Percentiles rank a stretch among this genome's conserved stretches.
Evolutionary conservation across 2,329 filamentous ascomycete species (phyloP).

Genomic region (Cadophora luteo-olivacea): DNA sequence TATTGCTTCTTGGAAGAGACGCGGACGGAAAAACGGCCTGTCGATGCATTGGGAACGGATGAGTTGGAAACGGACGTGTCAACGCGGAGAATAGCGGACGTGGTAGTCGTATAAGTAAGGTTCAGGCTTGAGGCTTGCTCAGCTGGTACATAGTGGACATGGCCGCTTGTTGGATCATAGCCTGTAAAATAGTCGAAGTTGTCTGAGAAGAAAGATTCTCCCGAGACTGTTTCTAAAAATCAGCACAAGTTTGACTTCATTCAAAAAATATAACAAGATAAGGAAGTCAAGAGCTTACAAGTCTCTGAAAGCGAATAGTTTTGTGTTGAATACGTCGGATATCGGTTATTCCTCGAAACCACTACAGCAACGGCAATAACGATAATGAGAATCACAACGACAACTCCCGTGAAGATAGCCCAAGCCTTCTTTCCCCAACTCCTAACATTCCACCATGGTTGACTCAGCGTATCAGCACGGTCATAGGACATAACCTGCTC

Average conservation of each 20-base stretch:
- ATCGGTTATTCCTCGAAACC: slow-evolving; percentile 47
- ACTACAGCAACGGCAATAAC: slow-evolving; percentile 53
- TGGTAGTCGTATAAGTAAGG: slow-evolving; percentile 63
- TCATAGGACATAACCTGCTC: slow-evolving; percentile 27
- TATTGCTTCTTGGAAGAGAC: slow-evolving; percentile 63
- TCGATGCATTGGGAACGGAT: slow-evolving; percentile 61
- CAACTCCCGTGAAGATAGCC: slow-evolving; percentile 49
- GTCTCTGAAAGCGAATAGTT: slow-evolving; percentile 50
- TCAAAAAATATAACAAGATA: not conserved
- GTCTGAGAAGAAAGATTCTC: slow-evolving; percentile 50
- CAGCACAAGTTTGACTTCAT: slow-evolving; percentile 18
- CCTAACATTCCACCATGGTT: slow-evolving; percentile 53
- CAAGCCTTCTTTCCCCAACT: slow-evolving; percentile 61
- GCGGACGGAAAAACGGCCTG: slow-evolving; percentile 51
- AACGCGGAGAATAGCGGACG: slow-evolving; percentile 63
- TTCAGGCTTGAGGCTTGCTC: slow-evolving; percentile 52
- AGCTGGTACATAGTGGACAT: slow-evolving; percentile 52
- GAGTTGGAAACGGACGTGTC: slow-evolving; percentile 62
- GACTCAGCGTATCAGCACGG: slow-evolving; percentile 27
- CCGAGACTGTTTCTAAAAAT: slow-evolving; percentile 41
- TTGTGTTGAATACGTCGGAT: slow-evolving; percentile 51
- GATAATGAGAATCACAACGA: slow-evolving; percentile 53
- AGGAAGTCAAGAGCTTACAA: slow-evolving; percentile 40
- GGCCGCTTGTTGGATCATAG: slow-evolving; percentile 52
- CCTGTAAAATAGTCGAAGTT: slow-evolving; percentile 53